Percentiles rank a stretch among this genome's conserved stretches.
Evolutionary conservation across 495 filamentous ascomycete genomes (phyloP).

Genomic region (Halenospora varia): DNA sequence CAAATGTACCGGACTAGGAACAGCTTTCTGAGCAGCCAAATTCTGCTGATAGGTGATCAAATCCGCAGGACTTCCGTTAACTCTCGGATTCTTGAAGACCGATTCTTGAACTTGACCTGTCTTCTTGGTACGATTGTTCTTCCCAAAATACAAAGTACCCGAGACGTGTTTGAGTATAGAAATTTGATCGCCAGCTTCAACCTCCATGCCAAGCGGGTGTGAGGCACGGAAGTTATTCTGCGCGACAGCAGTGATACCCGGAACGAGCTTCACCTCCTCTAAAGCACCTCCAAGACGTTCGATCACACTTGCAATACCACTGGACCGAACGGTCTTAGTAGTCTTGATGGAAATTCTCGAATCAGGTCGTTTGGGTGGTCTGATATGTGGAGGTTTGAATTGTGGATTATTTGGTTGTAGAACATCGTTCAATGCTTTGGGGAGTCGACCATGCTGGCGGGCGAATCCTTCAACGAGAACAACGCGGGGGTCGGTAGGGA

Average conservation of each 20-base stretch:
- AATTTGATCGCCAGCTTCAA: slow-evolving; percentile 18
- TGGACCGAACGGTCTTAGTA: too few relatives aligned
- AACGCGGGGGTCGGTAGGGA: background rate
- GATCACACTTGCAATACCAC: too few relatives aligned
- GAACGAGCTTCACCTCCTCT: too few relatives aligned
- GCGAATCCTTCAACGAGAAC: slow-evolving; percentile 7
- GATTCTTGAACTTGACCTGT: slow-evolving; percentile 19
- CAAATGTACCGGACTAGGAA: too few relatives aligned
- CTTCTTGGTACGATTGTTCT: slow-evolving; percentile 8
- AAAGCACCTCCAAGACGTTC: too few relatives aligned
- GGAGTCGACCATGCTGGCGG: slow-evolving; percentile 6
- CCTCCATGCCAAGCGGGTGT: slow-evolving; percentile 6
- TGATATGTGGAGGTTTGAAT: background rate
- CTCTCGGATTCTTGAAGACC: slow-evolving; percentile 6
- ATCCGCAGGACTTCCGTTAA: background rate
- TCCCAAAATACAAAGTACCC: slow-evolving; percentile 11
- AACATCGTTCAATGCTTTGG: slow-evolving; percentile 13
- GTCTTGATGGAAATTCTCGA: slow-evolving; percentile 6
- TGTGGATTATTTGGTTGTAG: slow-evolving; percentile 20
- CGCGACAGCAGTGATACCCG: too few relatives aligned
- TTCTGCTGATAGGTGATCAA: background rate
- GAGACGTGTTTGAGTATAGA: slow-evolving; percentile 19
- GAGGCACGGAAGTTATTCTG: slow-evolving; percentile 2
- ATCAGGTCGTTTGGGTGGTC: slow-evolving; percentile 8
- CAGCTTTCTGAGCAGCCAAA: background rate